These are phyloP conservation scores for Cladophialophora yegresii DNA, from an alignment of 2,329 filamentous ascomycete genomes.

Conservation along the genomic window DNA sequence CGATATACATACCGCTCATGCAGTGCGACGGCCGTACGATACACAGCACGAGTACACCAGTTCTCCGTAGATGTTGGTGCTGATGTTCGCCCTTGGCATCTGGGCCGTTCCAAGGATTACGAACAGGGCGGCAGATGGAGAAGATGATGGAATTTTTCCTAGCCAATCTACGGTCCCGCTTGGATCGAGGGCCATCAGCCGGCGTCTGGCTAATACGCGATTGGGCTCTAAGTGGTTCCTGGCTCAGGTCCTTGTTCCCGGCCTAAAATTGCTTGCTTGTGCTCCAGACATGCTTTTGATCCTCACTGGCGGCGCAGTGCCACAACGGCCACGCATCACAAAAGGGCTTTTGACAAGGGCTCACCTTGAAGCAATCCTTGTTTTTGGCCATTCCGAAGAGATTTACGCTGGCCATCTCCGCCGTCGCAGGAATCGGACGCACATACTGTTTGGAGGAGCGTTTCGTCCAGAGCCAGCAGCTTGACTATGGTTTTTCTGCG, in stretches of 20 bases:
- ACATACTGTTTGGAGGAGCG: constrained; percentile 23
- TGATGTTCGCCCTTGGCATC: not conserved
- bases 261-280: constrained; percentile 27
- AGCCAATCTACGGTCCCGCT: constrained; percentile 16
- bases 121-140: constrained; percentile 17
- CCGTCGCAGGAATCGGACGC: constrained; percentile 13
- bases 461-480: constrained; percentile 13
- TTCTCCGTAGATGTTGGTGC: not conserved
- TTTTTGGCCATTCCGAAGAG: constrained; percentile 1
- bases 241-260: constrained; percentile 20
- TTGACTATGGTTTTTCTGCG: not conserved
- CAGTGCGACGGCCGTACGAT: constrained; percentile 7
- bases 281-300: constrained; percentile 8
- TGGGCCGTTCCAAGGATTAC: constrained; percentile 14
- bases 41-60: not conserved
- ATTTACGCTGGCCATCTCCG: constrained; percentile 11
- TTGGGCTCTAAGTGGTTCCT: constrained; percentile 12
- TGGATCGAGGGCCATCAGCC: constrained; percentile 11
- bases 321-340: constrained; percentile 19
- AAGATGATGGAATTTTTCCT: constrained; percentile 17
- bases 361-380: constrained; percentile 17
- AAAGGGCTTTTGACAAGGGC: constrained; percentile 8
- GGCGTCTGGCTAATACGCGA: constrained; percentile 26
- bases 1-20: constrained; percentile 10
- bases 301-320: constrained; percentile 18